These are phyloP conservation scores for Aspergillus piperis DNA, from an alignment of 2,329 filamentous ascomycete genomes.

Conservation along the genomic window DNA sequence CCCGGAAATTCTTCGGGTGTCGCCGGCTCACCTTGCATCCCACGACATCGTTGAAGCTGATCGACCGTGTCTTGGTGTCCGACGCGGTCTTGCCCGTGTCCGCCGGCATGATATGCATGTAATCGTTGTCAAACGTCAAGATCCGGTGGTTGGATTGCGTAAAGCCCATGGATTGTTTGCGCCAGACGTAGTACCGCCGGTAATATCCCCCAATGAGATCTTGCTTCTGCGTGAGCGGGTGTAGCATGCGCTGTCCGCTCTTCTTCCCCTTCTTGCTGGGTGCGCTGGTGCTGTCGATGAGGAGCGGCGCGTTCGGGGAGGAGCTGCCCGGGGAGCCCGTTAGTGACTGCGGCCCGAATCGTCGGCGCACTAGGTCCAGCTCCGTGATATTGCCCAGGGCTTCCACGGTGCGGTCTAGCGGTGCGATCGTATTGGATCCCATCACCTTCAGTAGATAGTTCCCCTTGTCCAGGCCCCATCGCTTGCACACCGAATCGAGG, in stretches of 20 bases:
- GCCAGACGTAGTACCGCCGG: conserved; percentile 64
- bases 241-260: conserved; percentile 42
- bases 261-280: conserved; percentile 48
- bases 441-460: conserved; percentile 64
- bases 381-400: conserved; percentile 61
- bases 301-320: conserved; percentile 65
- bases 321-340: conserved; percentile 62
- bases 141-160: conserved; percentile 62
- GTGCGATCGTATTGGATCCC: conserved; percentile 64
- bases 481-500: conserved; percentile 63
- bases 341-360: conserved; percentile 60
- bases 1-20: conserved; percentile 64
- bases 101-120: conserved; percentile 65
- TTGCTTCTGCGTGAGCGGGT: conserved; percentile 51
- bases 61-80: conserved; percentile 60
- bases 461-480: conserved; percentile 65
- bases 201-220: conserved; percentile 54
- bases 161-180: conserved; percentile 67
- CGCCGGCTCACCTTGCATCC: conserved; percentile 66
- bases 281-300: conserved; percentile 47
- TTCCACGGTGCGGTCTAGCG: conserved; percentile 65
- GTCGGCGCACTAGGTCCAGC: conserved; percentile 62
- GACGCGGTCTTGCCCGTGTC: conserved; percentile 57
- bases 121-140: conserved; percentile 65
- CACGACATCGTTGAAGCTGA: conserved; percentile 65